Evolutionary conservation across 441 rosid species (phyloP).

Genomic region (Adansonia rubrostipa): DNA sequence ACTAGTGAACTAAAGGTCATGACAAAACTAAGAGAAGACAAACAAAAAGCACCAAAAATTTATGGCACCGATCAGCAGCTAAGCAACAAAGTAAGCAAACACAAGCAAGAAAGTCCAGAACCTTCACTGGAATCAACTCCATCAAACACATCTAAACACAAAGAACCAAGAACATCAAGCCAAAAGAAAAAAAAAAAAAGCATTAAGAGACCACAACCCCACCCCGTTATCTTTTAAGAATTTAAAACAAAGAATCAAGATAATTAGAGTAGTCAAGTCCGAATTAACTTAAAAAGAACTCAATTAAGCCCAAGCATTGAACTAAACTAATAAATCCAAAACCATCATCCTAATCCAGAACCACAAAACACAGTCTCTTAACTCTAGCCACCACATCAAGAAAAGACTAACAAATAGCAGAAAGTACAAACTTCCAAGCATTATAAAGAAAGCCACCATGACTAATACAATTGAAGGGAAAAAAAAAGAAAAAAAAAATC

Average conservation of each 20-base stretch:
- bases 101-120: not conserved
- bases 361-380: not conserved
- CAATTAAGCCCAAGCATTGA: not conserved
- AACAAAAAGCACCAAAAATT: not conserved
- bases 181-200: not conserved
- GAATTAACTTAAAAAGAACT: not conserved
- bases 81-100: not conserved
- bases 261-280: not conserved
- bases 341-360: not conserved
- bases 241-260: not conserved
- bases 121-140: not conserved
- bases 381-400: not conserved
- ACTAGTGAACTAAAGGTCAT: not conserved
- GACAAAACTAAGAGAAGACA: not conserved
- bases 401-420: not conserved
- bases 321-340: slow-evolving; percentile 18
- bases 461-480: not conserved
- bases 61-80: slow-evolving; percentile 8
- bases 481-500: not conserved
- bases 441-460: not conserved
- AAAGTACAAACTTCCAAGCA: not conserved
- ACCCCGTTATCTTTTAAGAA: not conserved
- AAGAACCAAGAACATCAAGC: slow-evolving; percentile 3
- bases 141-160: slow-evolving; percentile 22
- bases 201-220: not conserved